These are phyloP conservation scores for Echium plantagineum DNA, from an alignment of 257 asterid genomes.

Conservation along the genomic window DNA sequence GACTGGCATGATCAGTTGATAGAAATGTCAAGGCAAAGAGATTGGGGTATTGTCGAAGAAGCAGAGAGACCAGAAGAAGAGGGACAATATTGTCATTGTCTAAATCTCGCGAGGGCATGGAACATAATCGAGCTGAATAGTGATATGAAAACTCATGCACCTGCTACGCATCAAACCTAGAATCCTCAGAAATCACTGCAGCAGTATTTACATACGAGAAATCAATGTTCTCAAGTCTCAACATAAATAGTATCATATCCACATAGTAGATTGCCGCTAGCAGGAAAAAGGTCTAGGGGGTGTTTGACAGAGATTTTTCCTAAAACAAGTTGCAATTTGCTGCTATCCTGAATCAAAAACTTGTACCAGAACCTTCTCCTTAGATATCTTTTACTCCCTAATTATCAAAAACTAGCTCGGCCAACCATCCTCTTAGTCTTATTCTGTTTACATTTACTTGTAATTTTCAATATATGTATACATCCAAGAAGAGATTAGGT, in stretches of 20 bases:
- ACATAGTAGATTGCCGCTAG: not conserved
- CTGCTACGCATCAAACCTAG: not conserved
- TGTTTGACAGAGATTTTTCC: no score
- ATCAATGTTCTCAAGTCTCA: not conserved
- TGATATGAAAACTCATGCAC: not conserved
- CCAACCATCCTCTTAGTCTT: no score
- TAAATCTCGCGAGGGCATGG: not conserved
- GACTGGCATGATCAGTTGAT: not conserved
- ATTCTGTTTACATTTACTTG: no score
- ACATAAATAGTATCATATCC: not conserved
- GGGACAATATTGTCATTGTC: not conserved
- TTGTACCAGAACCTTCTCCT: no score
- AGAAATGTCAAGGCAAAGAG: not conserved
- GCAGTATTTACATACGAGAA: not conserved
- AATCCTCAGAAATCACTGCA: not conserved
- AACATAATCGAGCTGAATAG: not conserved
- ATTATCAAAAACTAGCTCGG: no score
- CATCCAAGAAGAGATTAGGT: no score
- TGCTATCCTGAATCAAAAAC: no score
- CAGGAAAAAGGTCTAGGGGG: no score
- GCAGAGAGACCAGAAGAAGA: no score
- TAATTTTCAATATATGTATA: no score
- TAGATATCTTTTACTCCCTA: no score
- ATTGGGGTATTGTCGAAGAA: not conserved
- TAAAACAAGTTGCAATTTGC: no score